phyloP scores from a whole-genome alignment of 768 basidiomycete genomes.

The Phanerodontia chrysosporium region DNA sequence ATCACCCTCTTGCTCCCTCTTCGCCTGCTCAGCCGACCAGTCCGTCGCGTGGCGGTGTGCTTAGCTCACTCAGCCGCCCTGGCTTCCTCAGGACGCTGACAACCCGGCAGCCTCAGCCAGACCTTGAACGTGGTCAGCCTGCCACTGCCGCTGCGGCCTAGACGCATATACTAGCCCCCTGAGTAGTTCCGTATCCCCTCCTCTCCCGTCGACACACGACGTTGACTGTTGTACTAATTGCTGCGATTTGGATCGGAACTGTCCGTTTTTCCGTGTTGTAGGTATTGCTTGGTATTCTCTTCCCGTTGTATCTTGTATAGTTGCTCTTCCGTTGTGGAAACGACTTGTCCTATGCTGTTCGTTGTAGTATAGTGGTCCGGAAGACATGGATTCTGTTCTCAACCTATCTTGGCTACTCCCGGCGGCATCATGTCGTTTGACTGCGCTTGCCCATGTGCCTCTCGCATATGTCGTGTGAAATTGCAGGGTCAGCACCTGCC shows the following conservation, averaged over 20 bases:
- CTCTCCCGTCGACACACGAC: neutral
- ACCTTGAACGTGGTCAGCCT: slow-evolving; percentile 23
- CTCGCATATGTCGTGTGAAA: too few species aligned
- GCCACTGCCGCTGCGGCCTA: slow-evolving; percentile 11
- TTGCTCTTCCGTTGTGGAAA: neutral
- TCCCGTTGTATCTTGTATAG: neutral
- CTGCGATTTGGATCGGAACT: neutral
- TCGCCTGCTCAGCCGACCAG: slow-evolving; percentile 5
- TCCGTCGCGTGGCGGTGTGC: slow-evolving; percentile 18
- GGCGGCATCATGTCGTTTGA: too few species aligned
- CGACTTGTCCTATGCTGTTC: neutral
- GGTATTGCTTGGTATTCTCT: neutral
- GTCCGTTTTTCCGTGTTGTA: neutral
- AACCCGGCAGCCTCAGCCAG: slow-evolving; percentile 15
- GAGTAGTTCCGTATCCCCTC: neutral
- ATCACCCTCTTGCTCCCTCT: slow-evolving; percentile 11
- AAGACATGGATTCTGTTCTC: neutral
- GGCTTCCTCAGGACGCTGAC: slow-evolving; percentile 21
- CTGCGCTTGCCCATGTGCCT: too few species aligned
- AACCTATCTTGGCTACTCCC: too few species aligned
- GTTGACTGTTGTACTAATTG: neutral
- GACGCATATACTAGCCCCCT: too few species aligned
- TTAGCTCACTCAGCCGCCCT: slow-evolving; percentile 13
- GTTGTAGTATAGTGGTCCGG: neutral
- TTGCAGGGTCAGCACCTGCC: too few species aligned